Percentiles rank a stretch among this genome's conserved stretches.
Conservation (phyloP, 164 flowering plant species). For the Magnolia kwangsiensis region DNA sequence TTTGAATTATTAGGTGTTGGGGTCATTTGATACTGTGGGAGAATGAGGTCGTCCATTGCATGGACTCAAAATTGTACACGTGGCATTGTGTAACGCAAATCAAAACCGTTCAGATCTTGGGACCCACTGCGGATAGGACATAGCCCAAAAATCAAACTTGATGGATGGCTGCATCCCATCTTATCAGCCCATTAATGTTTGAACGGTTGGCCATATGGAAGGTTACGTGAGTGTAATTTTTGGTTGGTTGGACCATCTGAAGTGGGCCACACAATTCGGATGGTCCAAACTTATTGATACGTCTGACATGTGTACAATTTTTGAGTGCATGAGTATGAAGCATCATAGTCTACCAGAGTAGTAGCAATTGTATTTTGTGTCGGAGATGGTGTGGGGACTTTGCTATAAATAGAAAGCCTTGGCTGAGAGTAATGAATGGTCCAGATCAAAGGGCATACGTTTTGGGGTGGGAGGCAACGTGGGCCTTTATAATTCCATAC, state of each 20-base stretch:
- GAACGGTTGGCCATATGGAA: not conserved
- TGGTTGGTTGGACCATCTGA: not conserved
- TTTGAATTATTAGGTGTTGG: not conserved
- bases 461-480: conserved; percentile 10
- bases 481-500: conserved; percentile 1
- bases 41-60: not conserved
- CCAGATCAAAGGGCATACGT: not conserved
- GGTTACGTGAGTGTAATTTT: not conserved
- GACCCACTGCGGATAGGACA: not conserved
- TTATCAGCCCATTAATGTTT: not conserved
- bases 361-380: not conserved
- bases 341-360: not conserved
- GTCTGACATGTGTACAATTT: not conserved
- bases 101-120: not conserved
- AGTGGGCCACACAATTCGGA: not conserved
- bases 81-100: not conserved
- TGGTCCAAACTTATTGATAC: not conserved
- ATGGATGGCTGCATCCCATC: not conserved
- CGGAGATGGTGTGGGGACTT: conserved; percentile 5
- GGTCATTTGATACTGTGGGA: not conserved
- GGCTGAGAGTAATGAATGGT: not conserved
- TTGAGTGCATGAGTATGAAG: not conserved
- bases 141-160: not conserved
- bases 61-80: not conserved
- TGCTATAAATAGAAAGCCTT: conserved; percentile 12